Base-by-base conservation (phyloP, 768 basidiomycete species). In the Jaapia argillacea region DNA sequence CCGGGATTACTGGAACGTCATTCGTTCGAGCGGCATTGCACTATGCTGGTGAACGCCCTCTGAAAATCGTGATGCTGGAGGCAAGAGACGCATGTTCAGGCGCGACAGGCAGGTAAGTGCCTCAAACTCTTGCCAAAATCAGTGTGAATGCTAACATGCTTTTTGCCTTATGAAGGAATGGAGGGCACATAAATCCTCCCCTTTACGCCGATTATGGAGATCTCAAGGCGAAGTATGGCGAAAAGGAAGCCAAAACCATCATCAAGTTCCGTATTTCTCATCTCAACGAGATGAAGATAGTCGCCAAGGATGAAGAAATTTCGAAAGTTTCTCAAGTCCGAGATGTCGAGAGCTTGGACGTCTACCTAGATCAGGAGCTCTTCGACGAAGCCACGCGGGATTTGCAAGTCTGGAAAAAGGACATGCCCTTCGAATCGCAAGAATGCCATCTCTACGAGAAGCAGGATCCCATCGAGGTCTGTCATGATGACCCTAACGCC, bases 11-110 rank as follows among this genome's bases (percentile, higher is more conserved):
- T 0, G 83, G 84, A 3, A 68, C 80, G 0, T 68, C 77, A 1
- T 57, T 84, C 36, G 77, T 73, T 4, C 70, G 75, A 48, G 69
- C 71, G 6, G 47, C 81, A 20, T 62, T 86, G 13, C 62, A 68
- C 31, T 56, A 57, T 14, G 47, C 53, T 6, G 57, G 53, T 21
- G 57, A 54, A 22, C 44, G 49, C 5, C 43, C 54, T 23, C 46
- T 74, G 12, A 60, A 64, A 27, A 58, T 92, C 2, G 74, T 87
- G 18, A 79, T 90, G 67, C 69, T 94, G 18, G 90, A 94, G 51
- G 90, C 89, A 3, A 63, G 90, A 43, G 83, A 85, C 7, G 68
- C 69, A 0, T 86, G 84, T 52, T 83, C 80, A 0, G 84, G 84
- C 1, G 84, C 84, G 5, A 84, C 83, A 0, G 84, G 75, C 27